Base-by-base conservation (phyloP, 2,329 filamentous ascomycete genomes). In the Onygenales sp. region DNA sequence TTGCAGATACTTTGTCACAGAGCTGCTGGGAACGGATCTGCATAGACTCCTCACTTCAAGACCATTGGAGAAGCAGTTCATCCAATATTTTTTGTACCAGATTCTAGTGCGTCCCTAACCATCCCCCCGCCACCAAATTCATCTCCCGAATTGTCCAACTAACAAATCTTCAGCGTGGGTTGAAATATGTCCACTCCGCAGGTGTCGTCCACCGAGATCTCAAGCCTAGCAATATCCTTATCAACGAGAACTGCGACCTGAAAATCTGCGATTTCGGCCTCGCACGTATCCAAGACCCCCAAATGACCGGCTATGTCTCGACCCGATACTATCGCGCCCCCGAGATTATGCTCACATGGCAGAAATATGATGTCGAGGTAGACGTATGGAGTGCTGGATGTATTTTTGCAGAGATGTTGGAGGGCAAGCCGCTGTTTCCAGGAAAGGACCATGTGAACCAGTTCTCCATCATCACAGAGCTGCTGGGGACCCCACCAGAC, bases 311-410 rank as follows among this genome's bases (percentile, higher is more conserved):
- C 62, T 98, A 98, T 68, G 93, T 98, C 56, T 97, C 93, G 47
- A 98, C 93, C 57, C 81, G 93, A 78, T 98, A 98, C 79, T 98
- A 98, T 80, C 85, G 93, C 66, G 93, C 93, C 7, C 93, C 93
- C 14, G 93, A 98, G 74, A 98, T 98, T 69, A 98, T 98, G 93
- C 89, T 98, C 68, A 97, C 93, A 59, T 98, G 93, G 93, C 93
- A 98, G 78, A 98, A 98, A 77, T 98, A 98, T 74, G 93, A 98
- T 63, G 85, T 97, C 47, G 93, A 97, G 75, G 93, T 98, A 54
- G 93, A 98, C 70, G 95, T 98, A 68, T 98, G 93, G 93, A 97
- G 93, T 54, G 55, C 49, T 42, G 49, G 49, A 43, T 51, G 49
- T n/a, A 51, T 51, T 37, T 43, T 51, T 43, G 49, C 49, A 14